Conservation (phyloP, 495 filamentous ascomycete species). For the Lasiosphaeriaceae sp. region DNA sequence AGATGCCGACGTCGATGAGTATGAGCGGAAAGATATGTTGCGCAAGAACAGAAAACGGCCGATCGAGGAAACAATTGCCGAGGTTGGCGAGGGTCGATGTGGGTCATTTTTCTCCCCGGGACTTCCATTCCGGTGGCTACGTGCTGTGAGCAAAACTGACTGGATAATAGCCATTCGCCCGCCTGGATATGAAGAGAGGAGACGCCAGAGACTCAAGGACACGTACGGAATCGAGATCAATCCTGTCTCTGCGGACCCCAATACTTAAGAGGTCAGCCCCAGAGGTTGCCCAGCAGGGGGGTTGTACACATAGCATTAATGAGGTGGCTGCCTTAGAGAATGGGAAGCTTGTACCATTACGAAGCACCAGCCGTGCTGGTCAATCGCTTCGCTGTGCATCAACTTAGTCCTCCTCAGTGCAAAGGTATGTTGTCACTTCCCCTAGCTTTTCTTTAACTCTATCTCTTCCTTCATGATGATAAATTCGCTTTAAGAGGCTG, state of each 20-base stretch:
- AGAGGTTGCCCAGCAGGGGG: not conserved
- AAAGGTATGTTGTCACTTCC: slow-evolving; percentile 17
- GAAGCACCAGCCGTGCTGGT: not conserved
- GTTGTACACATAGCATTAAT: slow-evolving; percentile 23
- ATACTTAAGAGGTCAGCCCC: slow-evolving; percentile 11
- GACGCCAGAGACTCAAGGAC: slow-evolving; percentile 78
- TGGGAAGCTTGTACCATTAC: slow-evolving; percentile 26
- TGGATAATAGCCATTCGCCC: slow-evolving; percentile 65
- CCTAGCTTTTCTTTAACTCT: not conserved
- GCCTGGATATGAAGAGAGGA: slow-evolving; percentile 82
- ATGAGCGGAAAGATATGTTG: slow-evolving; percentile 70
- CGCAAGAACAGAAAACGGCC: slow-evolving; percentile 71
- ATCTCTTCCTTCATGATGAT: slow-evolving; percentile 4
- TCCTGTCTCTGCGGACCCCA: slow-evolving; percentile 41
- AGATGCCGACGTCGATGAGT: slow-evolving; percentile 67
- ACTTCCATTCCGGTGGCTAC: not conserved
- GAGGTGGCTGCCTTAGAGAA: slow-evolving; percentile 20
- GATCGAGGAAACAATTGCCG: slow-evolving; percentile 73
- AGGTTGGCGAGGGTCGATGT: slow-evolving; percentile 91
- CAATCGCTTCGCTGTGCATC: not conserved
- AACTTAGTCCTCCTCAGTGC: not conserved
- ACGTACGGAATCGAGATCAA: slow-evolving; percentile 85
- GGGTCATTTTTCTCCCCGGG: slow-evolving; percentile 22
- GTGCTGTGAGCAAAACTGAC: slow-evolving; percentile 23
- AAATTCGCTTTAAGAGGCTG: too few relatives aligned